Base-by-base conservation (phyloP, 2,329 filamentous ascomycete genomes). In the Mycosphaerella sp. region DNA sequence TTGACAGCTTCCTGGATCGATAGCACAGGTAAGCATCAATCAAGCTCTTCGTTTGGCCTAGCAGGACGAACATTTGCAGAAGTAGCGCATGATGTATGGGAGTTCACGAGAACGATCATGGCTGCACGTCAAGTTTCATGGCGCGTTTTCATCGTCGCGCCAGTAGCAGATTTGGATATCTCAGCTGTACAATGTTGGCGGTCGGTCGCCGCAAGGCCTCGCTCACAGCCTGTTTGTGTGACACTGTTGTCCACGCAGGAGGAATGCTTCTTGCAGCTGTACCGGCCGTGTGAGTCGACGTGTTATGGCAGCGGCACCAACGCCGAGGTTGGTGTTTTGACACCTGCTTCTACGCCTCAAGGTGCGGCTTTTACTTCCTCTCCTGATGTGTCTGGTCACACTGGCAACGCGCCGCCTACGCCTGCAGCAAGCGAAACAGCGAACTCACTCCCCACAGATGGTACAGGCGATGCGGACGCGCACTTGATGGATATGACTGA, bases 1-100 rank as follows among this genome's bases (percentile, higher is more conserved):
- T 72, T 93, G 34, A 85, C 84, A 10, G 85, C 82, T 5, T 85
- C 85, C 0, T 94, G 88, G 88, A 87, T 84, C 1, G 87, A 94
- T 64, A 87, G 82, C 59, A 79, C 79, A 21, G 88, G 88, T 1
- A 81, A 79, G 53, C 81, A 86, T 54, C 86, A 90, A 65, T 81
- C 83, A 58, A 86, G 79, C 13, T 79, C 82, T 0, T 85, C 86
- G 0, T 91, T 89, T 67, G 87, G 85, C 60, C 71, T 91, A 2
- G 65, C 40, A 74, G 81, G 13, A 77, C 81, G 68, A 73, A 78
- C 59, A 73, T 79, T 89, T 55, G 73, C 73, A 12, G 81, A 86
- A 17, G 73, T 89, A n/a, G 80, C 81, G 1, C 76, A 79, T 42
- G 86, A 90, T 61, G 86, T 93, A 2, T 91, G 87, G 86, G 79